These are phyloP conservation scores for Trematosphaeria pertusa DNA, from an alignment of 2,329 filamentous ascomycete species.

Conservation along the genomic window DNA sequence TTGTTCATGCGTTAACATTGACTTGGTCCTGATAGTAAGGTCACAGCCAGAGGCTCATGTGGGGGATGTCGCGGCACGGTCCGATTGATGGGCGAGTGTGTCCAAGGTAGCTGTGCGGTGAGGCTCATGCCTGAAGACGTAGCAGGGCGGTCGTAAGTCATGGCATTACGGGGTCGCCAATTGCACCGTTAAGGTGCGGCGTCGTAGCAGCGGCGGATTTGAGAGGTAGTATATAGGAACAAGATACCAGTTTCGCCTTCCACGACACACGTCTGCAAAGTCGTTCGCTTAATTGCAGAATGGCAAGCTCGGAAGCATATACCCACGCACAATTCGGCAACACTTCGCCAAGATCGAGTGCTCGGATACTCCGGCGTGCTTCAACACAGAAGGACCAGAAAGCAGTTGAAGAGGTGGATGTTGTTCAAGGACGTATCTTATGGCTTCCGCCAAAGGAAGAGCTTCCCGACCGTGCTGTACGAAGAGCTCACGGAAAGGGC, in stretches of 20 bases:
- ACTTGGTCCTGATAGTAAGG: neutral
- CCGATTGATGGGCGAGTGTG: neutral
- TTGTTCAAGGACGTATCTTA: constrained; percentile 36
- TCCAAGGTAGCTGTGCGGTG: neutral
- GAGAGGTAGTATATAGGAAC: neutral
- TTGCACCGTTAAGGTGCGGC: too few species aligned
- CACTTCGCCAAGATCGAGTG: constrained; percentile 4
- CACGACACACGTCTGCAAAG: too few species aligned
- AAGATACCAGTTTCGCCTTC: neutral
- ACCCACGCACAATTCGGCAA: constrained; percentile 8
- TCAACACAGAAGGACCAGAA: constrained; percentile 21
- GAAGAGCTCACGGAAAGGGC: constrained; percentile 39
- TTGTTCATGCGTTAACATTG: neutral
- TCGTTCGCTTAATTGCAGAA: too few species aligned
- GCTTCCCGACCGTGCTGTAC: constrained; percentile 33
- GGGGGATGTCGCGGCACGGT: constrained; percentile 2
- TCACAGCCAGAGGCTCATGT: neutral
- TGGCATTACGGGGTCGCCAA: neutral
- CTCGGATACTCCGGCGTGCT: constrained; percentile 9
- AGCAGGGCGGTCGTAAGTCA: neutral
- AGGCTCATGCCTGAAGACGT: constrained; percentile 1
- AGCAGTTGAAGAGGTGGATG: constrained; percentile 21
- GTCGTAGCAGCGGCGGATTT: neutral
- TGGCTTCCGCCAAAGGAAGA: constrained; percentile 42
- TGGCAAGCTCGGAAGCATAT: too few species aligned